Evolutionary conservation across 2,329 filamentous ascomycete genomes (phyloP), one percentile per base, ranked within the genome.

Genomic region (Acephala macrosclerotiorum): DNA sequence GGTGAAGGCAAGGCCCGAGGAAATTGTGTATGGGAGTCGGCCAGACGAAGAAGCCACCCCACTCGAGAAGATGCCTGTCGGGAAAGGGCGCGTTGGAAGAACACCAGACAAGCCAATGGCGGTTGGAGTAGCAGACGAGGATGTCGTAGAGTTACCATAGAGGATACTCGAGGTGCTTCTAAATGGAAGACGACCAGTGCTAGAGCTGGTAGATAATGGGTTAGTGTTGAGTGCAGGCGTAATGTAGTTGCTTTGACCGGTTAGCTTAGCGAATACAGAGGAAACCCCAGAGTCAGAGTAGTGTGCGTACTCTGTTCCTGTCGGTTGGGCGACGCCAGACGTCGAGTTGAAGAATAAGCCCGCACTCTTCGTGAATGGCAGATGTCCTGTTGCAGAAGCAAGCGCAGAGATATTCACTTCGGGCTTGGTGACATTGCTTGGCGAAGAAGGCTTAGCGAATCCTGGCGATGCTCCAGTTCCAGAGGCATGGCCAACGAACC

Each of bases 181-280:
- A 7, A 51, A 51, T 51, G 47, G 47, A 4, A 42, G 12, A 42
- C 38, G 47, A 29, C 3, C 47, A 51, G n/a, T 22, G 20, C 47
- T 29, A 4, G 47, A 51, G 47, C 29, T 33, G 4, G n/a, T n/a
- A n/a, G 29, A 33, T 4, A 33, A 5, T 25, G 47, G 20, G 7
- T 22, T 51, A 7, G 47, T 51, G 4, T 51, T 25, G 7, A 51
- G 22, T 5, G 47, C 20, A 18, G 11, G 12, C 8, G 47, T 4
- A 18, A n/a, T 51, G 20, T 20, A 51, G n/a, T 12, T 22, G n/a
- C 20, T 3, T 25, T 51, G 7, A 20, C 47, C 56, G 12, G 51
- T 45, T 20, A 49, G 51, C 12, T 57, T 56, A 5, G 29, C 51
- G 40, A 62, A 62, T 3, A 35, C 51, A 20, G 51, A 55, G 3